Conservation (phyloP, 768 basidiomycete genomes). For the Filobasidium floriforme region DNA sequence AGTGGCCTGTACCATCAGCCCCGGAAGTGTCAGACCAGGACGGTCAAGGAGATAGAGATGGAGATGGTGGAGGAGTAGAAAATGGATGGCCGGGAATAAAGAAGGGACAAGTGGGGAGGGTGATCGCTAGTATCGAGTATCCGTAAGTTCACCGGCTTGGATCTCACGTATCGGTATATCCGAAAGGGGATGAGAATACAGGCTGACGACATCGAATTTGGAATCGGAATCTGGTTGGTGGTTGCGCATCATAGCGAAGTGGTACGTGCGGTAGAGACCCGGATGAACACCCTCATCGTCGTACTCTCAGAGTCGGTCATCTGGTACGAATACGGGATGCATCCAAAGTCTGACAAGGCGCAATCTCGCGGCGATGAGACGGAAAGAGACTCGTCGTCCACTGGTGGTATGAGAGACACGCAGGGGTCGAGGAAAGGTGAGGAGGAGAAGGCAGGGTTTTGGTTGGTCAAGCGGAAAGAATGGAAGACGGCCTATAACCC, state of each 20-base stretch:
- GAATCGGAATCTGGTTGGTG: slow-evolving; percentile 38
- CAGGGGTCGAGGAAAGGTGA: background rate
- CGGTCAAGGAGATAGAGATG: slow-evolving; percentile 10
- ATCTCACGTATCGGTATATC: background rate
- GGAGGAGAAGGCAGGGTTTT: slow-evolving; percentile 25
- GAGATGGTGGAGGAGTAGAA: too few species aligned
- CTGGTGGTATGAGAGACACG: background rate
- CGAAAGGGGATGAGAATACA: background rate
- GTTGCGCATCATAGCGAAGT: slow-evolving; percentile 30
- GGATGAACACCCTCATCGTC: slow-evolving; percentile 30
- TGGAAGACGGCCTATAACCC: slow-evolving; percentile 44
- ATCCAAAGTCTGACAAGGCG: background rate
- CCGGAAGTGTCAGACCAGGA: background rate
- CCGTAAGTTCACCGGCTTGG: background rate
- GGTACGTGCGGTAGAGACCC: slow-evolving; percentile 29
- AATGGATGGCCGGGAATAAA: slow-evolving; percentile 7
- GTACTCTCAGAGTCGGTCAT: slow-evolving; percentile 32
- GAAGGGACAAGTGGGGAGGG: background rate
- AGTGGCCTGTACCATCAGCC: background rate
- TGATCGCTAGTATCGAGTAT: slow-evolving; percentile 7
- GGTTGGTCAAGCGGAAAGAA: slow-evolving; percentile 35
- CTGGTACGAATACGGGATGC: slow-evolving; percentile 37
- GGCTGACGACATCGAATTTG: slow-evolving; percentile 29
- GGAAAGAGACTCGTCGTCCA: background rate
- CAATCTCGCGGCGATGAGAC: slow-evolving; percentile 14